Conservation (phyloP, 2,329 filamentous ascomycete genomes). For the Aspergillus fijiensis region DNA sequence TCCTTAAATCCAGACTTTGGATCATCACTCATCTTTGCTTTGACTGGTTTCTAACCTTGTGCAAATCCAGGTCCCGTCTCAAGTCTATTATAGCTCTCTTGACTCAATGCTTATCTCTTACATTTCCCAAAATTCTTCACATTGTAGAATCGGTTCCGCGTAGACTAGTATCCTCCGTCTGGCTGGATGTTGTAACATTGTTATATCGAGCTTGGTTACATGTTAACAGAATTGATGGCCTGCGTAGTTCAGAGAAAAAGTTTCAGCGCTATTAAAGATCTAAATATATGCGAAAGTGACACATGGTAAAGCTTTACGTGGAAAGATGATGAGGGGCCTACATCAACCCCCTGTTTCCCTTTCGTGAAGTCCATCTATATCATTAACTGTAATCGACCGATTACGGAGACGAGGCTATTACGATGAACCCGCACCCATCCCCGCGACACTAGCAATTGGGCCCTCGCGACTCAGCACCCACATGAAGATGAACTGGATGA, state of each 20-base stretch:
- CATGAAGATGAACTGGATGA: conserved; percentile 94
- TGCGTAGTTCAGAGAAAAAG: background rate
- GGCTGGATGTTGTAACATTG: too few species aligned
- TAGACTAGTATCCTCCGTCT: background rate
- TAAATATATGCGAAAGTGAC: background rate
- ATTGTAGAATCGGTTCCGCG: background rate
- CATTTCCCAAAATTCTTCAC: background rate
- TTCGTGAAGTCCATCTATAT: conserved; percentile 25
- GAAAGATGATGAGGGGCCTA: conserved; percentile 3
- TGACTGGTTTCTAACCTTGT: conserved; percentile 24
- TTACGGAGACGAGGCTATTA: conserved; percentile 12
- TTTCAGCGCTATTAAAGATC: background rate
- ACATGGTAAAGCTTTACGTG: background rate
- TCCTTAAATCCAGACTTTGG: conserved; percentile 13
- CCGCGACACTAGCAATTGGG: conserved; percentile 32
- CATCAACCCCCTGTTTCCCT: conserved; percentile 7
- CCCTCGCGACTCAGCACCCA: conserved; percentile 66
- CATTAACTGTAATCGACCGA: conserved; percentile 18
- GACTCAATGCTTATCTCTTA: background rate
- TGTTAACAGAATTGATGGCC: too few species aligned
- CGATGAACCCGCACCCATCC: conserved; percentile 13
- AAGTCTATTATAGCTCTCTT: background rate
- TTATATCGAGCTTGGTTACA: too few species aligned
- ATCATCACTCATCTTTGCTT: conserved; percentile 15
- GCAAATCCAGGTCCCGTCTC: conserved; percentile 1